Evolutionary conservation across 1,284 basidiomycete species (phyloP).

Genomic region (Rhodotorula mucilaginosa): DNA sequence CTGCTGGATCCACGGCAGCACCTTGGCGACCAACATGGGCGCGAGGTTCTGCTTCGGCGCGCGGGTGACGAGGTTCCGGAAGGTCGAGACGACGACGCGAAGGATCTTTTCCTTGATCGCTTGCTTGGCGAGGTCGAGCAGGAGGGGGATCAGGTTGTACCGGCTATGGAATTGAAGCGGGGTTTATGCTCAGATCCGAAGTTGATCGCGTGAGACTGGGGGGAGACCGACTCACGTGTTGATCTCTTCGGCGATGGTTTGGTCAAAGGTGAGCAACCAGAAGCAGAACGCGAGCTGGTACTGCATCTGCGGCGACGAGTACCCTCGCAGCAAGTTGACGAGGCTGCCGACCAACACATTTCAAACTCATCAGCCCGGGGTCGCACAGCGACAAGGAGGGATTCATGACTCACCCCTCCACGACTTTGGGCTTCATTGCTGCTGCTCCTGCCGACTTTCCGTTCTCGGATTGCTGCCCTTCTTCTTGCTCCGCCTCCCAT

Average conservation of each 20-base stretch:
- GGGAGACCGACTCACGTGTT: slow-evolving; percentile 52
- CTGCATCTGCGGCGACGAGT: slow-evolving; percentile 73
- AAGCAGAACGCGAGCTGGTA: slow-evolving; percentile 90
- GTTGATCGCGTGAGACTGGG: background rate
- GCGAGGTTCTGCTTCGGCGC: slow-evolving; percentile 80
- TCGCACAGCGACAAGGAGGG: background rate
- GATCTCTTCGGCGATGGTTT: slow-evolving; percentile 75
- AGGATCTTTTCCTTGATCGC: slow-evolving; percentile 98
- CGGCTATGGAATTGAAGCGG: slow-evolving; percentile 56
- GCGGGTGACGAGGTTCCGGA: slow-evolving; percentile 83
- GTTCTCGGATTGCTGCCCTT: background rate
- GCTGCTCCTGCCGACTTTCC: slow-evolving; percentile 19
- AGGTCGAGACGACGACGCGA: slow-evolving; percentile 88
- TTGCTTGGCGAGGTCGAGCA: slow-evolving; percentile 79
- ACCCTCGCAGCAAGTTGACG: slow-evolving; percentile 26
- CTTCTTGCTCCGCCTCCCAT: slow-evolving; percentile 48
- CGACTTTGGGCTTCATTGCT: slow-evolving; percentile 42
- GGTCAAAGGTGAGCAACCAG: slow-evolving; percentile 91
- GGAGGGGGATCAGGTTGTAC: slow-evolving; percentile 82
- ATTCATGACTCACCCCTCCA: slow-evolving; percentile 57
- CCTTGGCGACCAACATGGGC: slow-evolving; percentile 83
- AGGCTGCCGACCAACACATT: slow-evolving; percentile 16
- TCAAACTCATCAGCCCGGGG: background rate
- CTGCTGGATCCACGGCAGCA: slow-evolving; percentile 71
- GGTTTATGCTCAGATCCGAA: background rate